Percentiles rank a stretch among this genome's conserved stretches.
Conservation (phyloP, 306 rosid genomes). For the Casuarina cunninghamiana region DNA sequence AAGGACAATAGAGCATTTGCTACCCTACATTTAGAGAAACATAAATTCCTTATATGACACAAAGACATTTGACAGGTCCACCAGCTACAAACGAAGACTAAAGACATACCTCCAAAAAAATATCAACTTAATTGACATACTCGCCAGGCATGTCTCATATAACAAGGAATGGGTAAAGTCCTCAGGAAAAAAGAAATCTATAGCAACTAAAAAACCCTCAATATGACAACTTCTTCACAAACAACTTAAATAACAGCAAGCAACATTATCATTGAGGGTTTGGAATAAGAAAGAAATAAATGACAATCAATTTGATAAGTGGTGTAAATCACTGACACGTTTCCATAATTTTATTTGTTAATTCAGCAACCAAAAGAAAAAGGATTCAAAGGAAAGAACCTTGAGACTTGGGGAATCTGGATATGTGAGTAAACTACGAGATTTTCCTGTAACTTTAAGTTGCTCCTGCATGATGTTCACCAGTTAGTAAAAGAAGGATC, state of each 20-base stretch:
- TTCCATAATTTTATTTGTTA: neutral
- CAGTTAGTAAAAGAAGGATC: constrained; percentile 25
- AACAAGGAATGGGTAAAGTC: neutral
- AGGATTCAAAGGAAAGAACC: constrained; percentile 2
- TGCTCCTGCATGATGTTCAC: constrained; percentile 51
- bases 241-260: neutral
- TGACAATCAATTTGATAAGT: neutral
- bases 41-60: no score
- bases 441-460: constrained; percentile 50
- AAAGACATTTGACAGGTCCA: neutral
- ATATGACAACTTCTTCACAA: constrained; percentile 1
- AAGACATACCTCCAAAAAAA: neutral
- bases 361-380: constrained; percentile 17
- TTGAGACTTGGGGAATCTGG: constrained; percentile 42
- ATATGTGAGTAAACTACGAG: constrained; percentile 50
- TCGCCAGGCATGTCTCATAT: neutral
- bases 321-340: neutral
- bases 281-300: neutral
- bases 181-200: neutral
- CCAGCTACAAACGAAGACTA: neutral
- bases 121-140: neutral
- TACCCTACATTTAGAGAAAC: neutral
- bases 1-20: neutral
- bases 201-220: neutral
- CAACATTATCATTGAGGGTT: neutral